Conservation (phyloP, 2,329 filamentous ascomycete species). For the Clonostachys sp. region DNA sequence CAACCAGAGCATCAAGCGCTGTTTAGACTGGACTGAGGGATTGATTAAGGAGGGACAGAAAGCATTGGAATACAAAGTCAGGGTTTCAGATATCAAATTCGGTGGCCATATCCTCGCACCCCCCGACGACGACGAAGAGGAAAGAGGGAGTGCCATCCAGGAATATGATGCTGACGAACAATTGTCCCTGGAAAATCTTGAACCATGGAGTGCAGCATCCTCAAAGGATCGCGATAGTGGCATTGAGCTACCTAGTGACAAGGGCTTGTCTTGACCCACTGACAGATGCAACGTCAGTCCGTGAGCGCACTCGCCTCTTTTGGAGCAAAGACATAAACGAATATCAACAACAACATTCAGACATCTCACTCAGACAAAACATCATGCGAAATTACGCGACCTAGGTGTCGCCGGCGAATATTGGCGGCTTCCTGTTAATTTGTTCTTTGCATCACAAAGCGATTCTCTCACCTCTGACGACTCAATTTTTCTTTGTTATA, state of each 20-base stretch:
- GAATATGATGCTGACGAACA: too few species aligned
- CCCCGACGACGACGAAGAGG: constrained; percentile 55
- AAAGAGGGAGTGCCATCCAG: background rate
- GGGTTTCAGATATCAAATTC: constrained; percentile 72
- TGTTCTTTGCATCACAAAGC: too few species aligned
- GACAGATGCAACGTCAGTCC: too few species aligned
- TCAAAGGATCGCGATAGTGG: constrained; percentile 48
- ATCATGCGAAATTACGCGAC: too few species aligned
- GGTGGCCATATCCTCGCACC: constrained; percentile 72
- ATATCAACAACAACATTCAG: too few species aligned
- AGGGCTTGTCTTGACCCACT: constrained; percentile 15
- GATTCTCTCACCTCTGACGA: too few species aligned
- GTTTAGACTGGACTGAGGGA: constrained; percentile 83
- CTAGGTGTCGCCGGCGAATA: too few species aligned
- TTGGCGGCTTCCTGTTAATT: too few species aligned
- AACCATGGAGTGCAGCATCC: constrained; percentile 13
- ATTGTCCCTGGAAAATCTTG: background rate
- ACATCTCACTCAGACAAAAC: too few species aligned
- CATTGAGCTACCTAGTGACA: constrained; percentile 40
- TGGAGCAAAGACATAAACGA: too few species aligned
- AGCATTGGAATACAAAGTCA: constrained; percentile 78
- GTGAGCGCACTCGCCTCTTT: too few species aligned
- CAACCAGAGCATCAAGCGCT: constrained; percentile 89
- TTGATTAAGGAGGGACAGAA: constrained; percentile 86
- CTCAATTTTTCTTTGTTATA: too few species aligned